phyloP scores from a whole-genome alignment of 768 basidiomycete genomes.

The Phylloporus scabripes region DNA sequence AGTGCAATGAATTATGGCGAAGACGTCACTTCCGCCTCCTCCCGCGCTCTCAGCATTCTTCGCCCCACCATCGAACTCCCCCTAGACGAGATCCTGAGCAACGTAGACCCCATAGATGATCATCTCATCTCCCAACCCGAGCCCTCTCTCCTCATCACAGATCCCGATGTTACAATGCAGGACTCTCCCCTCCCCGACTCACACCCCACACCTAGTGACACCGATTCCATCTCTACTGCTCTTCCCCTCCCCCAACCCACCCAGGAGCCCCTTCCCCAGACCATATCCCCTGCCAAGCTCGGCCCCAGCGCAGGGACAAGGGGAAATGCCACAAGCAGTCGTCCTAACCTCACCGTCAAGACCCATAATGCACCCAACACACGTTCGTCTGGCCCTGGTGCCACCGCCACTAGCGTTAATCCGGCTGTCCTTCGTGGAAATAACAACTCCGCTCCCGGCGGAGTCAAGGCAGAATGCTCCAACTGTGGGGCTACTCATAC shows the following conservation, averaged over 20 bases:
- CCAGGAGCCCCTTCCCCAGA: conserved; percentile 44
- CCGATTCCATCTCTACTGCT: conserved; percentile 7
- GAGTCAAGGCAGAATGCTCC: conserved; percentile 77
- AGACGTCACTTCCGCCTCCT: conserved; percentile 47
- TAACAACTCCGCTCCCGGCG: conserved; percentile 43
- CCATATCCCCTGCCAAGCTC: conserved; percentile 54
- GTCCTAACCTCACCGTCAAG: conserved; percentile 58
- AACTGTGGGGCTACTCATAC: conserved; percentile 89
- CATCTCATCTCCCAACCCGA: conserved; percentile 6
- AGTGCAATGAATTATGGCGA: conserved; percentile 74
- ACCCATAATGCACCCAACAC: conserved; percentile 43
- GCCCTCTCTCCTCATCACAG: background rate
- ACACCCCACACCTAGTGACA: conserved; percentile 1
- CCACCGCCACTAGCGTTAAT: conserved; percentile 57
- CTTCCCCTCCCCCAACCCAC: conserved; percentile 35
- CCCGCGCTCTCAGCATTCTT: conserved; percentile 53
- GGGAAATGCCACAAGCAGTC: conserved; percentile 38
- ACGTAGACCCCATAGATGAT: conserved; percentile 24
- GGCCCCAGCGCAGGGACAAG: conserved; percentile 49
- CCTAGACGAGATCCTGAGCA: conserved; percentile 69
- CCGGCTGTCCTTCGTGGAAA: conserved; percentile 34
- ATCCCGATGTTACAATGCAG: conserved; percentile 27
- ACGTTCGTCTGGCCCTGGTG: conserved; percentile 56
- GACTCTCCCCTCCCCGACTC: conserved; percentile 20
- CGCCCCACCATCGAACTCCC: conserved; percentile 84